Conservation (phyloP, 108 stramenopile genomes). For the Conticribra guillardii region DNA sequence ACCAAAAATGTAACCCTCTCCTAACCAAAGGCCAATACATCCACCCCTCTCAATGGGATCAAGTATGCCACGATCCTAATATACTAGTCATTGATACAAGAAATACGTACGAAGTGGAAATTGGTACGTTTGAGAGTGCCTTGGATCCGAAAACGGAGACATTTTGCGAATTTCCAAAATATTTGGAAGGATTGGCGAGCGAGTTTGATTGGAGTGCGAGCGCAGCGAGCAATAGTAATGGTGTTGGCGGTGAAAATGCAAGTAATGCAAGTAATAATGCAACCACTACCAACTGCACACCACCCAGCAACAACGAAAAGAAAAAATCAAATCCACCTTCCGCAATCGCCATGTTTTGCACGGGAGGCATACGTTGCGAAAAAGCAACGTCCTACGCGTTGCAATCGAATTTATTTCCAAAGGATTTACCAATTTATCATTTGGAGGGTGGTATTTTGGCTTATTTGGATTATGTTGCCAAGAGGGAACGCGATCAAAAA, state of each 20-base stretch:
- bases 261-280: too few species aligned
- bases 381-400: slow-evolving; percentile 78
- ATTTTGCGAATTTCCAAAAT: slow-evolving; percentile 78
- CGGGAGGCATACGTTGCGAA: slow-evolving; percentile 96
- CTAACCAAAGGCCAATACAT: slow-evolving; percentile 35
- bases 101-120: slow-evolving; percentile 79
- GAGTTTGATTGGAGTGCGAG: slow-evolving; percentile 35
- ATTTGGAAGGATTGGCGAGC: slow-evolving; percentile 55
- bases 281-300: background rate
- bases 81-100: slow-evolving; percentile 82
- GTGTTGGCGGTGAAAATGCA: slow-evolving; percentile 2
- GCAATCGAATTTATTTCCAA: slow-evolving; percentile 32
- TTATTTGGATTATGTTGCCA: slow-evolving; percentile 70
- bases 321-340: slow-evolving; percentile 31
- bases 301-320: slow-evolving; percentile 5
- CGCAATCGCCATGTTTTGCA: slow-evolving; percentile 95
- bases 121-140: slow-evolving; percentile 84
- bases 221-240: background rate
- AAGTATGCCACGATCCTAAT: slow-evolving; percentile 60
- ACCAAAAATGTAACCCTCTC: slow-evolving; percentile 31
- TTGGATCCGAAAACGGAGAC: slow-evolving; percentile 69
- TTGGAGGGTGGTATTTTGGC: slow-evolving; percentile 90
- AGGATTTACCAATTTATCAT: slow-evolving; percentile 75
- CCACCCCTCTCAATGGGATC: slow-evolving; percentile 64
- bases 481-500: slow-evolving; percentile 8